Evolutionary conservation across 371 early-diverging fungal genomes (phyloP).

Genomic region (Umbelopsis sp.): DNA sequence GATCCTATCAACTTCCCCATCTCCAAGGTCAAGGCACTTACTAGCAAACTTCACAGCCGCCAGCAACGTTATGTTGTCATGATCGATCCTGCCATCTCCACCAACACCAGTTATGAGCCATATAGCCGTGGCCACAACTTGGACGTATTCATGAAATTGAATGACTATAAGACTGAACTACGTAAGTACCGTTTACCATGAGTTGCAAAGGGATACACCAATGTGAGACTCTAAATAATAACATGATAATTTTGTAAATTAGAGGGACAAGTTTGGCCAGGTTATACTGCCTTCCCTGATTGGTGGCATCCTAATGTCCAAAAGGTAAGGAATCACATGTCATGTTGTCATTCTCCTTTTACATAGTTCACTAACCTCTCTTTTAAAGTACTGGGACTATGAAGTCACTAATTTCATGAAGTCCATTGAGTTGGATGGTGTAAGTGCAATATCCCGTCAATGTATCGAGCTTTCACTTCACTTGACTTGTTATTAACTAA

Average conservation of each 20-base stretch:
- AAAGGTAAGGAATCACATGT: background rate
- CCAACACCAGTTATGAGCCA: conserved; percentile 39
- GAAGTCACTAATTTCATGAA: conserved; percentile 29
- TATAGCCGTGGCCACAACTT: conserved; percentile 41
- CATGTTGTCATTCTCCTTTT: background rate
- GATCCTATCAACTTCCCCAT: conserved; percentile 52
- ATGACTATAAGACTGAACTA: conserved; percentile 23
- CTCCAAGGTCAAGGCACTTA: conserved; percentile 30
- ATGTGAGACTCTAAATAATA: background rate
- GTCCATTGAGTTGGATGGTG: conserved; percentile 30
- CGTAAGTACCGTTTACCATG: conserved; percentile 37
- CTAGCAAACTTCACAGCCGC: conserved; percentile 28
- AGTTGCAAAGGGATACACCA: background rate
- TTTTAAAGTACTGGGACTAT: conserved; percentile 23
- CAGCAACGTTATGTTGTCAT: conserved; percentile 52
- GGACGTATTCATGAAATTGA: conserved; percentile 50
- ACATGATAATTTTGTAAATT: background rate
- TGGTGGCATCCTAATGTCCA: conserved; percentile 34
- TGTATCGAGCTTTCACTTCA: background rate
- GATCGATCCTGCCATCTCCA: conserved; percentile 54
- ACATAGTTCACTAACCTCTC: background rate
- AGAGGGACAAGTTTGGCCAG: conserved; percentile 71
- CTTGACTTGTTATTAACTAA: background rate
- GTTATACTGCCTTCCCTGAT: conserved; percentile 37
- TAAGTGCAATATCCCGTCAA: background rate